Percentiles rank a stretch among this genome's conserved stretches.
Conservation (phyloP, 2,329 filamentous ascomycete genomes). For the Colletotrichum scovillei region DNA sequence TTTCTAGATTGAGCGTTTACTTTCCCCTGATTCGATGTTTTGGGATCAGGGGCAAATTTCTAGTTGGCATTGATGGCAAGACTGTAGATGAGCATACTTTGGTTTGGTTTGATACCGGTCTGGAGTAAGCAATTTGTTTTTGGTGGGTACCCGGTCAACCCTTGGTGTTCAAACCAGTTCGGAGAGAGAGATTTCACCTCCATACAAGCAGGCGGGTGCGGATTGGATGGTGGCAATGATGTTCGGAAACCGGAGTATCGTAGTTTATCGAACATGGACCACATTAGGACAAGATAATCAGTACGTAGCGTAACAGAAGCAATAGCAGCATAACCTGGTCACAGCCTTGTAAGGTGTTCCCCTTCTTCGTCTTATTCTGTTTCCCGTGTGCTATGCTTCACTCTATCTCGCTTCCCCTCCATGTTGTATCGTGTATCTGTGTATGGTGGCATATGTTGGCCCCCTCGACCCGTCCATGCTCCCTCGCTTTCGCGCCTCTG, state of each 20-base stretch:
- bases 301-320: no score
- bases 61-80: not conserved
- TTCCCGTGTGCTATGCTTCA: not conserved
- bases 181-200: not conserved
- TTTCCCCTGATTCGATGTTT: not conserved
- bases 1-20: not conserved
- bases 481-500: not conserved
- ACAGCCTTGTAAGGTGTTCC: not conserved
- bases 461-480: not conserved
- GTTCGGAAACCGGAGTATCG: not conserved
- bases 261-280: not conserved
- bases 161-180: not conserved
- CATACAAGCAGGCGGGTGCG: no score
- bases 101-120: not conserved
- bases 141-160: not conserved
- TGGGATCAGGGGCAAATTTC: not conserved
- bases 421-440: no score
- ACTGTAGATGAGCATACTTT: not conserved
- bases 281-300: not conserved
- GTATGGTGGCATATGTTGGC: not conserved
- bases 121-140: not conserved
- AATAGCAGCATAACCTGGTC: not conserved
- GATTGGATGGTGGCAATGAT: no score
- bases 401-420: not conserved
- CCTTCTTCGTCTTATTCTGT: not conserved